Percentiles rank a stretch among this genome's conserved stretches.
These are phyloP conservation scores for Sungouiozyma intestinalis DNA, from an alignment of 805 yeast species.

Conservation along the genomic window DNA sequence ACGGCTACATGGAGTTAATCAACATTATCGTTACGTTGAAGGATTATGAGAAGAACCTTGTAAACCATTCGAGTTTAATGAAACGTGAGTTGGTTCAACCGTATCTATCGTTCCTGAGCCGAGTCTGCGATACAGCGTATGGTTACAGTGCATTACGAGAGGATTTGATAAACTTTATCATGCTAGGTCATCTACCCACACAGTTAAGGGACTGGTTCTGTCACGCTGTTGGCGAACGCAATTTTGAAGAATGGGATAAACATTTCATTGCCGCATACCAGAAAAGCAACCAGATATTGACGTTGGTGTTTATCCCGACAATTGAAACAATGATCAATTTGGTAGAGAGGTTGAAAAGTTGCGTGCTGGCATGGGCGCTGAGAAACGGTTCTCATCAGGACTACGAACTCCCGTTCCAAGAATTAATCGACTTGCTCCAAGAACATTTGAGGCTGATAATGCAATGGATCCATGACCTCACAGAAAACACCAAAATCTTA, in stretches of 20 bases:
- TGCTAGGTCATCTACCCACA: constrained; percentile 43
- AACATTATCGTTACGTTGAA: constrained; percentile 6
- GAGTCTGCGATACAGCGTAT: constrained; percentile 12
- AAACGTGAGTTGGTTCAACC: constrained; percentile 14
- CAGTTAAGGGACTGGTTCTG: constrained; percentile 48
- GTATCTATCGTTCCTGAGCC: constrained; percentile 13
- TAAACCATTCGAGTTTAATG: constrained; percentile 13
- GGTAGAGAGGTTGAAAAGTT: constrained; percentile 7
- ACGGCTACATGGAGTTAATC: constrained; percentile 4
- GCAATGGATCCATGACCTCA: constrained; percentile 7
- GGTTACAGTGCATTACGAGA: constrained; percentile 21
- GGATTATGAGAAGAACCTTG: constrained; percentile 9
- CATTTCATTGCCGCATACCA: constrained; percentile 44
- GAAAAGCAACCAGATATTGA: constrained; percentile 35
- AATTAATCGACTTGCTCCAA: constrained; percentile 3
- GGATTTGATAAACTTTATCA: constrained; percentile 22
- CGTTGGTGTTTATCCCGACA: constrained; percentile 43
- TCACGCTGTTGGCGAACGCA: constrained; percentile 59
- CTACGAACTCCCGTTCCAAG: not conserved
- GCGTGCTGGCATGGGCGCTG: constrained; percentile 2
- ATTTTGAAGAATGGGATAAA: constrained; percentile 44
- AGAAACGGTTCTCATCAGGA: not conserved
- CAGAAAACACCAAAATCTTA: constrained; percentile 9
- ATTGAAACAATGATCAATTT: constrained; percentile 44
- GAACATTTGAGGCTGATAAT: constrained; percentile 5